Conservation (phyloP, 192 early-diverging fungal species). For the Lobulomyces angularis region DNA sequence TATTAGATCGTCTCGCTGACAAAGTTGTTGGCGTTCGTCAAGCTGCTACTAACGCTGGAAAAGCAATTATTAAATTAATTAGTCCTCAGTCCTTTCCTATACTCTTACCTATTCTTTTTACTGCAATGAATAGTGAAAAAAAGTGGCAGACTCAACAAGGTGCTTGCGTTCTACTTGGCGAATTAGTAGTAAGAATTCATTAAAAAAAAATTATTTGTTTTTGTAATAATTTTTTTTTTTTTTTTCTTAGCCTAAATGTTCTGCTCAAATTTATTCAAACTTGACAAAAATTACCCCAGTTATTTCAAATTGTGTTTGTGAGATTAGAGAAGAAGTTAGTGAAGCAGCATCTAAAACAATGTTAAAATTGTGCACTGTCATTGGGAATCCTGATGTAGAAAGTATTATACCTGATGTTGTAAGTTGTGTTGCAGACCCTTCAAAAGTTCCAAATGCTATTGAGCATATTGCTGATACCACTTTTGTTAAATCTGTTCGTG, state of each 20-base stretch:
- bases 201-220: too few species aligned
- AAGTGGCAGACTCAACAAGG: slow-evolving; percentile 62
- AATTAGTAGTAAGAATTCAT: slow-evolving; percentile 29
- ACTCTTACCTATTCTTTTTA: slow-evolving; percentile 52
- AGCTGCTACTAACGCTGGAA: slow-evolving; percentile 29
- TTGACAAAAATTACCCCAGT: slow-evolving; percentile 53
- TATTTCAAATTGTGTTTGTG: slow-evolving; percentile 67
- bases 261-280: slow-evolving; percentile 13
- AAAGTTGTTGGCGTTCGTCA: slow-evolving; percentile 31
- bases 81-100: slow-evolving; percentile 30
- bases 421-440: slow-evolving; percentile 59
- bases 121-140: slow-evolving; percentile 57
- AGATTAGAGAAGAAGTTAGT: slow-evolving; percentile 63
- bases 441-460: slow-evolving; percentile 66
- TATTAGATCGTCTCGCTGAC: slow-evolving; percentile 49
- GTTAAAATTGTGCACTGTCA: slow-evolving; percentile 51
- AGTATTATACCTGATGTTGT: slow-evolving; percentile 64
- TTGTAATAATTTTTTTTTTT: too few species aligned
- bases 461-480: slow-evolving; percentile 68
- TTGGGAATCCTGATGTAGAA: slow-evolving; percentile 70
- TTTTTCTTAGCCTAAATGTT: too few species aligned
- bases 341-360: slow-evolving; percentile 52
- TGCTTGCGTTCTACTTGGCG: slow-evolving; percentile 27
- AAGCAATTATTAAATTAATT: slow-evolving; percentile 24
- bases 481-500: slow-evolving; percentile 63